These are phyloP conservation scores for Rhizophagus clarus DNA, from an alignment of 192 early-diverging fungal species.

Conservation along the genomic window DNA sequence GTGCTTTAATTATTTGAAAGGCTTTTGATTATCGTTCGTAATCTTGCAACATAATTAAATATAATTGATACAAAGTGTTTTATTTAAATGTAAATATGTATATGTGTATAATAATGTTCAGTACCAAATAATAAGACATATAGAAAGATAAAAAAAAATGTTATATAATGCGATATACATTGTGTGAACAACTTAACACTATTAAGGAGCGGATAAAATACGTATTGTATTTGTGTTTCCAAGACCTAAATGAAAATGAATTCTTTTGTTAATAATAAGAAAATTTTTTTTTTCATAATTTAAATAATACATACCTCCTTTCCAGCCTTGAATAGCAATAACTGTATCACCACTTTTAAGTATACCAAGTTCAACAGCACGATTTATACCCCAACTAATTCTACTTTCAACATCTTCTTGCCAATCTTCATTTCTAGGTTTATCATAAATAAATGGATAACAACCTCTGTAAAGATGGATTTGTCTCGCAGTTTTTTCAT, in stretches of 20 bases:
- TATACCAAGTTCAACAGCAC: slow-evolving; percentile 68
- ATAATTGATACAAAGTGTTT: too few relatives aligned
- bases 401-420: slow-evolving; percentile 83
- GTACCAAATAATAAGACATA: too few relatives aligned
- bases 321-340: slow-evolving; percentile 84
- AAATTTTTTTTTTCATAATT: too few relatives aligned
- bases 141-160: too few relatives aligned
- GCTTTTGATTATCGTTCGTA: too few relatives aligned
- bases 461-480: slow-evolving; percentile 81
- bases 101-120: too few relatives aligned
- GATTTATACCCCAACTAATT: slow-evolving; percentile 76
- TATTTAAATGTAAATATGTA: too few relatives aligned
- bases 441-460: slow-evolving; percentile 75
- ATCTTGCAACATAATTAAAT: too few relatives aligned
- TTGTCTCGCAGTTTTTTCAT: slow-evolving; percentile 69
- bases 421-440: slow-evolving; percentile 58
- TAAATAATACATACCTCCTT: slow-evolving; percentile 51
- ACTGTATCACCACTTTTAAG: slow-evolving; percentile 70
- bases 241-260: slow-evolving; percentile 34
- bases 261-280: background rate
- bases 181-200: too few relatives aligned
- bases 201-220: slow-evolving; percentile 56
- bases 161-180: too few relatives aligned
- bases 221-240: slow-evolving; percentile 86
- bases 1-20: too few relatives aligned